These are phyloP conservation scores for Penicillium freii DNA, from an alignment of 2,329 filamentous ascomycete species.

Conservation along the genomic window DNA sequence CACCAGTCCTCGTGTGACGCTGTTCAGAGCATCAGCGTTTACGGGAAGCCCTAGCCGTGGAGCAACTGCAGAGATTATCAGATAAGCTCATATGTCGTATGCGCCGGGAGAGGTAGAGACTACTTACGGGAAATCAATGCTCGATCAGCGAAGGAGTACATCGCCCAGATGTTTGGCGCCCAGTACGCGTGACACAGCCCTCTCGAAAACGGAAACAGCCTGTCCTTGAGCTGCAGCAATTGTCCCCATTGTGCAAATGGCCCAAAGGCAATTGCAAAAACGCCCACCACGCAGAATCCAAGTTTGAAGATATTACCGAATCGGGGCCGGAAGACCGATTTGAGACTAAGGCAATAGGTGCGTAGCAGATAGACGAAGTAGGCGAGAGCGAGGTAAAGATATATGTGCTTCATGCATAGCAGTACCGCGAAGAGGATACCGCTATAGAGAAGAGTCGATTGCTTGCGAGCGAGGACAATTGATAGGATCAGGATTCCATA, in stretches of 20 bases:
- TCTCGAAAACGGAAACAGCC: slow-evolving; percentile 89
- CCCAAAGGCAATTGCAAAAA: slow-evolving; percentile 81
- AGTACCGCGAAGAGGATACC: slow-evolving; percentile 81
- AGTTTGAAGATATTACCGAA: slow-evolving; percentile 82
- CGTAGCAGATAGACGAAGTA: slow-evolving; percentile 94
- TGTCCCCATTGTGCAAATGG: slow-evolving; percentile 82
- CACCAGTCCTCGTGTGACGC: slow-evolving; percentile 87
- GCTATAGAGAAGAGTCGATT: slow-evolving; percentile 71
- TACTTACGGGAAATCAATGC: slow-evolving; percentile 73
- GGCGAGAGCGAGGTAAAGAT: slow-evolving; percentile 90
- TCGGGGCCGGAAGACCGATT: slow-evolving; percentile 71
- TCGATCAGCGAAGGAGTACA: slow-evolving; percentile 90
- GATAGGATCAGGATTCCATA: slow-evolving; percentile 89
- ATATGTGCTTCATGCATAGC: slow-evolving; percentile 96
- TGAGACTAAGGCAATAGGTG: slow-evolving; percentile 78
- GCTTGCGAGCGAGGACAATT: slow-evolving; percentile 74
- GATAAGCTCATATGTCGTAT: slow-evolving; percentile 12
- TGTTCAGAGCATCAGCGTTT: slow-evolving; percentile 72
- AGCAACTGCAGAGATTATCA: slow-evolving; percentile 60
- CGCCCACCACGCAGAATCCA: slow-evolving; percentile 65
- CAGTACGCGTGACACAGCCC: slow-evolving; percentile 97
- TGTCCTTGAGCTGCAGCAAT: slow-evolving; percentile 75
- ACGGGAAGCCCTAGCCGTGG: slow-evolving; percentile 74
- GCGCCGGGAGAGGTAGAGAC: not conserved
- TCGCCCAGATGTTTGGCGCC: slow-evolving; percentile 95